phyloP scores from a whole-genome alignment of 192 early-diverging fungal genomes.

The Paraglomus brasilianum region DNA sequence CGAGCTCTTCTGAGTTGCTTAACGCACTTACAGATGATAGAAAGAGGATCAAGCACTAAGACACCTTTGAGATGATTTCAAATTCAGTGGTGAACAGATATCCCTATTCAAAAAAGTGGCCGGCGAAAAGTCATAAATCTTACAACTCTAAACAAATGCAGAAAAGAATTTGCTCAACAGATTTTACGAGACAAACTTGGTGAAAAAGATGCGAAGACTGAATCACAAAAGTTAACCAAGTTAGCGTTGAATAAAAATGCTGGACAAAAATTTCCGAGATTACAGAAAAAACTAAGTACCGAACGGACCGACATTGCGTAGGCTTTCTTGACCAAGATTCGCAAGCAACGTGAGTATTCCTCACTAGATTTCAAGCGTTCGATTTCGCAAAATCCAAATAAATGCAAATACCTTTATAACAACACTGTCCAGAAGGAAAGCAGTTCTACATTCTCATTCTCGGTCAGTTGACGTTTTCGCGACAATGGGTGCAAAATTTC shows the following conservation, averaged over 20 bases:
- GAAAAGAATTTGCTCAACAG: conserved; percentile 6
- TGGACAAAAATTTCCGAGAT: no score
- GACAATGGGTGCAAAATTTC: no score
- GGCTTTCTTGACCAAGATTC: no score
- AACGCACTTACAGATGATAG: conserved; percentile 7
- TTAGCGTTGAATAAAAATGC: conserved; percentile 8
- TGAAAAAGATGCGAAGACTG: conserved; percentile 2
- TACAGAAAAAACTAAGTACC: no score
- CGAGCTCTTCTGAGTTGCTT: neutral
- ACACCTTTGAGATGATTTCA: neutral
- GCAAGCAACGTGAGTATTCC: no score
- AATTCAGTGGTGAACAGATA: conserved; percentile 23
- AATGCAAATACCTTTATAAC: no score
- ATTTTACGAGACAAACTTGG: conserved; percentile 10
- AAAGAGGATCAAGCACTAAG: conserved; percentile 18
- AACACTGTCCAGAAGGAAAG: no score
- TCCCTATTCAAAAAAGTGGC: conserved; percentile 11
- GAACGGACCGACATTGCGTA: no score
- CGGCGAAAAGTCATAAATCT: neutral
- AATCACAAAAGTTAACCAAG: neutral
- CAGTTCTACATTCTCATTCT: no score
- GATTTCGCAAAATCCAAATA: no score
- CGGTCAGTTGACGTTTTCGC: no score
- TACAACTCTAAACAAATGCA: neutral
- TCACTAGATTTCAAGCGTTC: no score